Percentiles rank a stretch among this genome's conserved stretches.
Evolutionary conservation across 768 basidiomycete genomes (phyloP).

Genomic region (Cytidiella melzeri): DNA sequence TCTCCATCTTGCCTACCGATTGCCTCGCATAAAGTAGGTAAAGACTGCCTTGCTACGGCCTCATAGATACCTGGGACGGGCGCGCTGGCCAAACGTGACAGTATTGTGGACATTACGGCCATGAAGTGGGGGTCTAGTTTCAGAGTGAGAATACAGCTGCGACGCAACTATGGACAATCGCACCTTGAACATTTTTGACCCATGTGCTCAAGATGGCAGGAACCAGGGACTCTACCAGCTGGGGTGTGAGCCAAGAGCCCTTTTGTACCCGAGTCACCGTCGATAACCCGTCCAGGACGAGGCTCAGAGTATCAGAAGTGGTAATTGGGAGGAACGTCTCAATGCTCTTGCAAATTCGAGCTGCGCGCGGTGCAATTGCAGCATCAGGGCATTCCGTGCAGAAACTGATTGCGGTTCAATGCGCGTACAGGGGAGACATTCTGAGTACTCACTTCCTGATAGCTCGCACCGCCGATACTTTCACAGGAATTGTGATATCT

Average conservation of each 20-base stretch:
- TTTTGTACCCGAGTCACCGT: conserved; percentile 56
- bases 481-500: conserved; percentile 77
- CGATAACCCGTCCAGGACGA: conserved; percentile 82
- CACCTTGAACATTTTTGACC: conserved; percentile 84
- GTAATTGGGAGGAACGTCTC: conserved; percentile 77
- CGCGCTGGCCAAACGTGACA: conserved; percentile 63
- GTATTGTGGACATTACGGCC: conserved; percentile 78
- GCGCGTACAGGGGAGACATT: background rate
- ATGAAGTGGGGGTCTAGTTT: conserved; percentile 78
- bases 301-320: conserved; percentile 82
- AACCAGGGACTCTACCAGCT: conserved; percentile 62
- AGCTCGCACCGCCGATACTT: conserved; percentile 91
- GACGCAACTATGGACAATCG: conserved; percentile 2
- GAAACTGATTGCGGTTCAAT: conserved; percentile 40
- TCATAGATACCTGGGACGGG: conserved; percentile 57
- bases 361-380: conserved; percentile 56
- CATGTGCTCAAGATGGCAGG: conserved; percentile 72
- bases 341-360: conserved; percentile 72
- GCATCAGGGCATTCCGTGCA: conserved; percentile 58
- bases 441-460: conserved; percentile 68
- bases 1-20: conserved; percentile 47
- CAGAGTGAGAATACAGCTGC: conserved; percentile 1
- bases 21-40: conserved; percentile 66
- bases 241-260: conserved; percentile 63
- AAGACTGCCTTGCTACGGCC: conserved; percentile 61